Evolutionary conservation across 2,329 filamentous ascomycete species (phyloP), one percentile per base, ranked within the genome.

Genomic region (Arthroderma sp.): DNA sequence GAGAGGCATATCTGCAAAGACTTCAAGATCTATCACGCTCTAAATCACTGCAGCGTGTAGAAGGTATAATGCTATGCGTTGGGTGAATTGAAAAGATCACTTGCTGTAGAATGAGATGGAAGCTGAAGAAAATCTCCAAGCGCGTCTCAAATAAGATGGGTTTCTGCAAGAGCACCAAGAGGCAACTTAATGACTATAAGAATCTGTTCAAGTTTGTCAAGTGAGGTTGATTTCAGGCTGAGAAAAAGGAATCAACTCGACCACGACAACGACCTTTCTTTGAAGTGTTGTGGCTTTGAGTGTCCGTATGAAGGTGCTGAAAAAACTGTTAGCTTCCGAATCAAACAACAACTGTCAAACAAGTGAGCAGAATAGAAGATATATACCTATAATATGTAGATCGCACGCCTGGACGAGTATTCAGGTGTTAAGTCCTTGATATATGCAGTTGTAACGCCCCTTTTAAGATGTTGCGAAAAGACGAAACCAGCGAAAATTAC

Each of bases 1-100:
- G 56, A 80, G 69, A 59, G 80, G 77, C 58, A 81, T 60, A 11
- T 21, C 43, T 44, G 38, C 19, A 25, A 38, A 19, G 17, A 6
- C 11, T 28, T 25, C 21, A 47, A 28, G 8, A 19, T 43, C 21
- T 11, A 8, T 23, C 11, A 28, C 9, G 21, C 21, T 5, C 17
- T 23, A 44, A 44, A 44, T 15, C 11, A n/a, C 19, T 4, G 19
- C 8, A 44, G 21, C 2, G 2, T 15, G 21, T 4, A 9, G 25
- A 13, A 44, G 4, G 2, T 28, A 23, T 15, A 44, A 9, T 25
- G 41, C 19, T 44, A 44, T 9, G 19, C 21, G 8, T 13, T 13
- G 19, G 41, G 7, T 23, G 11, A 15, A 25, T 2, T 25, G 21
- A 13, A 19, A 25, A 19, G 8, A 25, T 13, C 41, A 8, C 9